These are phyloP conservation scores for Pythium folliculosum DNA, from an alignment of 352 stramenopile genomes.

Conservation along the genomic window DNA sequence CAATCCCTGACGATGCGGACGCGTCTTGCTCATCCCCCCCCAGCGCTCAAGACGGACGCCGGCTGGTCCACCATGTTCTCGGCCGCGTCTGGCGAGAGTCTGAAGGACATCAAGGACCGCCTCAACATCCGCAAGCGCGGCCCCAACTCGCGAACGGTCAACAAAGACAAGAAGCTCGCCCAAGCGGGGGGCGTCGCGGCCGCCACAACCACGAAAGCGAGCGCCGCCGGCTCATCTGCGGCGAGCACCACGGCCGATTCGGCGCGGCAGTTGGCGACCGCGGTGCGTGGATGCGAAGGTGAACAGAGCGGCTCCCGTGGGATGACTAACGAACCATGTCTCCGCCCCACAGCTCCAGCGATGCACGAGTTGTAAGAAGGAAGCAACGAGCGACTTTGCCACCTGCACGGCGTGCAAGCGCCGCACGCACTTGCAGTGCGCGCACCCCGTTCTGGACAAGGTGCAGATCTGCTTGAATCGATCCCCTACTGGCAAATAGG, in stretches of 20 bases:
- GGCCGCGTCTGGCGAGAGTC: slow-evolving; percentile 56
- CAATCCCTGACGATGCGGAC: background rate
- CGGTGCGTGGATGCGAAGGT: slow-evolving; percentile 26
- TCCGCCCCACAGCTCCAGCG: slow-evolving; percentile 31
- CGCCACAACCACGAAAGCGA: slow-evolving; percentile 18
- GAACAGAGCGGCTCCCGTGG: too few species aligned
- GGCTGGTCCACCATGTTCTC: slow-evolving; percentile 83
- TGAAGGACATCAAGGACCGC: slow-evolving; percentile 81
- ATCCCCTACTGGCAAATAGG: background rate
- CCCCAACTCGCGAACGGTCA: slow-evolving; percentile 51
- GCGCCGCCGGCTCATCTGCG: slow-evolving; percentile 16
- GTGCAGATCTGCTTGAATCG: too few species aligned
- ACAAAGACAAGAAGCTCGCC: slow-evolving; percentile 59
- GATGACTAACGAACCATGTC: background rate
- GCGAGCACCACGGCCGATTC: slow-evolving; percentile 7
- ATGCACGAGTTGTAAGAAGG: slow-evolving; percentile 47
- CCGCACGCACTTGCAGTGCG: slow-evolving; percentile 62
- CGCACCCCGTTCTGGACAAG: slow-evolving; percentile 35
- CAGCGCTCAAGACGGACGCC: slow-evolving; percentile 75
- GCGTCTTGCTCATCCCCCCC: too few species aligned
- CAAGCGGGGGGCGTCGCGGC: background rate
- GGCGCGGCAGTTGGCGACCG: slow-evolving; percentile 25
- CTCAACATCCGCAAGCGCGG: slow-evolving; percentile 73
- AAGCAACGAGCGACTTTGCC: slow-evolving; percentile 43
- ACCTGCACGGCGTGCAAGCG: slow-evolving; percentile 61